Percentiles rank a stretch among this genome's conserved stretches.
phyloP scores from a whole-genome alignment of 1,284 basidiomycete species.

The Xerocomus amazonicus region DNA sequence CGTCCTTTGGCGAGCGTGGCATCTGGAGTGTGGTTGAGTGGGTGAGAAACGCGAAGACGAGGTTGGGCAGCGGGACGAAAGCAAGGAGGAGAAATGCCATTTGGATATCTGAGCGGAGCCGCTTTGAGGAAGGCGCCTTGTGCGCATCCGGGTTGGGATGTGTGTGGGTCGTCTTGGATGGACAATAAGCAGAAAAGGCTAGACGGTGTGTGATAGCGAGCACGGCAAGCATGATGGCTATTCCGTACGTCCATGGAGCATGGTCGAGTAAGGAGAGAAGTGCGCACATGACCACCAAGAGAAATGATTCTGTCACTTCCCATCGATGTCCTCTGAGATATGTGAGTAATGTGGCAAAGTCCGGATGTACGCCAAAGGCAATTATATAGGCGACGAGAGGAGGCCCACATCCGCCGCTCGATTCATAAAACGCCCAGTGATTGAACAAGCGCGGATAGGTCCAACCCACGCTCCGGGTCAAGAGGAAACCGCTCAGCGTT shows the following conservation, averaged over 20 bases:
- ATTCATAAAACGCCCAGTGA: constrained; percentile 41
- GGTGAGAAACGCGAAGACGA: constrained; percentile 5
- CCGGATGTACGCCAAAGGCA: constrained; percentile 14
- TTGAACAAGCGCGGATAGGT: constrained; percentile 37
- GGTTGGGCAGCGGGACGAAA: constrained; percentile 7
- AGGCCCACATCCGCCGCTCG: constrained; percentile 36
- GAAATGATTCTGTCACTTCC: constrained; percentile 15
- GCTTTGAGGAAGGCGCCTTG: background rate
- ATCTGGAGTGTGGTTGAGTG: background rate
- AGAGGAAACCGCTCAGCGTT: constrained; percentile 30
- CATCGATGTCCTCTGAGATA: constrained; percentile 12
- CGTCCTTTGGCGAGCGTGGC: constrained; percentile 16
- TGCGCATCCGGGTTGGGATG: constrained; percentile 1
- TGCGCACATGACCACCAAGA: constrained; percentile 10
- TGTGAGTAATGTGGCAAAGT: background rate
- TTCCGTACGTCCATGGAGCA: constrained; percentile 38
- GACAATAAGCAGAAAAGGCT: background rate
- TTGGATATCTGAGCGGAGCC: constrained; percentile 7
- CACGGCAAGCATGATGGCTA: constrained; percentile 25
- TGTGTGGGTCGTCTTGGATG: background rate
- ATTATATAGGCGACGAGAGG: constrained; percentile 27
- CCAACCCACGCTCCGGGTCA: constrained; percentile 40
- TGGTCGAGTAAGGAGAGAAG: constrained; percentile 31
- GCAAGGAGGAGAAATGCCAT: constrained; percentile 11
- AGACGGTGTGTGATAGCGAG: constrained; percentile 10